Conservation (phyloP, 2,329 filamentous ascomycete species). For the Tolypocladium endophyticum region DNA sequence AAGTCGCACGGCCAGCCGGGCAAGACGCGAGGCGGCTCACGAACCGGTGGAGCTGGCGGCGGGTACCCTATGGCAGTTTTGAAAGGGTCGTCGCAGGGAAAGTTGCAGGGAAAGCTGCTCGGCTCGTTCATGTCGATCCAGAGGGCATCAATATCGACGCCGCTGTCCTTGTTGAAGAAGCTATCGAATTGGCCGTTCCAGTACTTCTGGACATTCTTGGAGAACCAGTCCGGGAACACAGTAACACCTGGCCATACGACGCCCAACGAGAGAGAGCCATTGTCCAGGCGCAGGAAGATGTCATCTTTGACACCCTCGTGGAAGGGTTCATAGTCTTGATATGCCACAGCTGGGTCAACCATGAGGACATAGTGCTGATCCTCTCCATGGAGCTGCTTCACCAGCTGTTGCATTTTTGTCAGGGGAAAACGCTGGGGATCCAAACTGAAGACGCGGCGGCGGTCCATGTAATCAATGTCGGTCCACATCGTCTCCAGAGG, state of each 20-base stretch:
- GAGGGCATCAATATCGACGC: constrained; percentile 66
- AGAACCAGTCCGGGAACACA: constrained; percentile 70
- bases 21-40: constrained; percentile 51
- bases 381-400: constrained; percentile 53
- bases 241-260: constrained; percentile 71
- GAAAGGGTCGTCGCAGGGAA: constrained; percentile 17
- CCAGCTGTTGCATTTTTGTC: constrained; percentile 51
- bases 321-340: constrained; percentile 34
- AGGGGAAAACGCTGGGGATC: constrained; percentile 60
- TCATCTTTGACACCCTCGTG: constrained; percentile 30
- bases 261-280: constrained; percentile 48
- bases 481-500: constrained; percentile 68
- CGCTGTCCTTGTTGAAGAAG: constrained; percentile 54
- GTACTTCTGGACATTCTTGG: constrained; percentile 50
- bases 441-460: constrained; percentile 44
- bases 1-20: constrained; percentile 51
- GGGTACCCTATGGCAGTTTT: constrained; percentile 32
- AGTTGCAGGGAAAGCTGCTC: constrained; percentile 20
- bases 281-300: constrained; percentile 37
- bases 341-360: constrained; percentile 60
- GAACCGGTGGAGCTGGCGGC: constrained; percentile 51
- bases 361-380: constrained; percentile 66
- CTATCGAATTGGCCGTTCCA: constrained; percentile 58
- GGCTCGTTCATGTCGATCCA: constrained; percentile 63
- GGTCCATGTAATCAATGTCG: constrained; percentile 62